Evolutionary conservation across 352 stramenopile genomes (phyloP).

Genomic region (Phytophthora pistaciae): DNA sequence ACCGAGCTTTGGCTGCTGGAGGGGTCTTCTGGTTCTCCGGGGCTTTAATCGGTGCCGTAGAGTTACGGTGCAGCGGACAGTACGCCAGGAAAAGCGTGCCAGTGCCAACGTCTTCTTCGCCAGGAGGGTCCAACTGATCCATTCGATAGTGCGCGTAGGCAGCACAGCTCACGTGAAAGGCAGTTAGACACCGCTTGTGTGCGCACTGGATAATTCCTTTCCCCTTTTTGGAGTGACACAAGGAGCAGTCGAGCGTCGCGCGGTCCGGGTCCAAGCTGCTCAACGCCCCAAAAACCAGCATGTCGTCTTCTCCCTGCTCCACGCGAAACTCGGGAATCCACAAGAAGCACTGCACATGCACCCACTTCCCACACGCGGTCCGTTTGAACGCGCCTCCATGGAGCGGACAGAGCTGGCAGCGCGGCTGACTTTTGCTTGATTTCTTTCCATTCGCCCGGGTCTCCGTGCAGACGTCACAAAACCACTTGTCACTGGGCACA

Average conservation of each 20-base stretch:
- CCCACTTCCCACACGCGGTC: slow-evolving; percentile 75
- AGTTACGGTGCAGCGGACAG: slow-evolving; percentile 67
- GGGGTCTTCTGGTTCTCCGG: slow-evolving; percentile 20
- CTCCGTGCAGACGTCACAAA: slow-evolving; percentile 73
- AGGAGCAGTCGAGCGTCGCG: slow-evolving; percentile 65
- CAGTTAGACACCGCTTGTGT: slow-evolving; percentile 70
- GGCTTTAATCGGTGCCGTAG: slow-evolving; percentile 21
- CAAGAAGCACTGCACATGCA: slow-evolving; percentile 88
- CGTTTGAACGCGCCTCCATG: slow-evolving; percentile 68
- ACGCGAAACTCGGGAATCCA: slow-evolving; percentile 85
- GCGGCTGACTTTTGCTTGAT: slow-evolving; percentile 1
- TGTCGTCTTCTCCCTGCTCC: slow-evolving; percentile 34
- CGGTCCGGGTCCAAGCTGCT: slow-evolving; percentile 66
- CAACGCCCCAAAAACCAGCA: slow-evolving; percentile 61
- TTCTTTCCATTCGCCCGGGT: not conserved
- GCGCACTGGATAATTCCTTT: slow-evolving; percentile 83
- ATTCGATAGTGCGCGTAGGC: slow-evolving; percentile 67
- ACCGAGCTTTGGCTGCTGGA: slow-evolving; percentile 1
- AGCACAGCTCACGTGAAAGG: slow-evolving; percentile 88
- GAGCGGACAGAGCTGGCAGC: slow-evolving; percentile 77
- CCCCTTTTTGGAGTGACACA: slow-evolving; percentile 72
- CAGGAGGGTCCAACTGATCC: slow-evolving; percentile 51
- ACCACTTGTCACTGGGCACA: slow-evolving; percentile 84
- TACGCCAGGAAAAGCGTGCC: slow-evolving; percentile 77
- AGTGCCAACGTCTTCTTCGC: slow-evolving; percentile 43